These are phyloP conservation scores for Daldinia grandis DNA, from an alignment of 495 filamentous ascomycete genomes.

Conservation along the genomic window DNA sequence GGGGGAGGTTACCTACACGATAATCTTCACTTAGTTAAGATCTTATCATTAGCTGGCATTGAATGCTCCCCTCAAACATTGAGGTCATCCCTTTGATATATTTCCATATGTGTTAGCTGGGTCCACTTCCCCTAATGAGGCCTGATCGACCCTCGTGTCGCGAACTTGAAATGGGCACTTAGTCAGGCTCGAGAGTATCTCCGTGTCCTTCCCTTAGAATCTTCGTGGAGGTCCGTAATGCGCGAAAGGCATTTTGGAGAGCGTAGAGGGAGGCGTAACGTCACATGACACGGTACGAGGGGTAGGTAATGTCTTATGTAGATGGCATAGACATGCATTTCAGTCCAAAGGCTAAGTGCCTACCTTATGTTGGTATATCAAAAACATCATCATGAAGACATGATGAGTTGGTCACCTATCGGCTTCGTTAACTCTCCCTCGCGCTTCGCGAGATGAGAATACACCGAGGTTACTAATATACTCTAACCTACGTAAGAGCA, in stretches of 20 bases:
- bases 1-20: neutral
- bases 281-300: neutral
- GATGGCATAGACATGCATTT: neutral
- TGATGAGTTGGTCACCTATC: neutral
- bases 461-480: conserved; percentile 1
- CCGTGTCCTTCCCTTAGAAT: neutral
- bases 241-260: neutral
- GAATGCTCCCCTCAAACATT: neutral
- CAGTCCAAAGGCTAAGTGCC: neutral
- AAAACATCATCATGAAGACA: neutral
- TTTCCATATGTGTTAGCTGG: neutral
- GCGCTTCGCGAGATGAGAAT: neutral
- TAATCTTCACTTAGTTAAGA: neutral
- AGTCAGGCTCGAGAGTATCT: too few species aligned
- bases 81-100: neutral
- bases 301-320: neutral
- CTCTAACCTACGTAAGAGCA: neutral
- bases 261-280: neutral
- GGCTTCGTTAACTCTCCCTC: neutral
- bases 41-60: neutral
- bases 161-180: neutral
- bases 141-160: neutral
- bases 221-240: neutral
- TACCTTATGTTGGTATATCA: neutral
- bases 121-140: neutral